Evolutionary conservation across 2,329 filamentous ascomycete species (phyloP).

Genomic region (Chaetomiaceae sp.): DNA sequence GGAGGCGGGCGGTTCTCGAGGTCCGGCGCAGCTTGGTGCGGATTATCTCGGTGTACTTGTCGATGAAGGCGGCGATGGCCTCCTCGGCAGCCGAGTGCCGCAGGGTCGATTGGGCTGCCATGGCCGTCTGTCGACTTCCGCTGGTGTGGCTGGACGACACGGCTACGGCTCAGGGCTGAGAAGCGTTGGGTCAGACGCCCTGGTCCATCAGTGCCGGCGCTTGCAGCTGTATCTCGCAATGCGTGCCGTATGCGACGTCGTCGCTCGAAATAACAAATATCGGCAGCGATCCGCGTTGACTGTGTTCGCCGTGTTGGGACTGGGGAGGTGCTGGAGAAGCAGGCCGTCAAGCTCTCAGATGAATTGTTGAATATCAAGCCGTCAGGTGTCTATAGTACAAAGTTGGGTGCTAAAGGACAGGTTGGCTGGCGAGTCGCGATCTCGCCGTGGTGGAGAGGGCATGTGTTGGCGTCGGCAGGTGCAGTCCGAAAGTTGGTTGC

Average conservation of each 20-base stretch:
- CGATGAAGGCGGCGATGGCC: constrained; percentile 59
- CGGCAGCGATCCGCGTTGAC: no score
- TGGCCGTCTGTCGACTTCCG: constrained; percentile 34
- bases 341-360: no score
- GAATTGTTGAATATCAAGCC: no score
- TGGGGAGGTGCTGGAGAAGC: no score
- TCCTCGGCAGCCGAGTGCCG: constrained; percentile 61
- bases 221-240: constrained; percentile 1
- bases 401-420: neutral
- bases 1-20: constrained; percentile 65
- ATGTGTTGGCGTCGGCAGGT: neutral
- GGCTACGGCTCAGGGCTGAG: constrained; percentile 14
- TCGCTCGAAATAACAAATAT: no score
- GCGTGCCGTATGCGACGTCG: neutral
- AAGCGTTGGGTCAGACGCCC: constrained; percentile 15
- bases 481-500: constrained; percentile 5
- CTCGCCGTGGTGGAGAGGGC: neutral
- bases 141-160: neutral
- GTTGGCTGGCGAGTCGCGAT: neutral
- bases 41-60: constrained; percentile 54
- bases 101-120: constrained; percentile 87
- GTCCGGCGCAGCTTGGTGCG: constrained; percentile 56
- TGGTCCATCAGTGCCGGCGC: constrained; percentile 20
- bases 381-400: no score
- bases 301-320: no score